These are phyloP conservation scores for Passiflora organensis DNA, from an alignment of 345 rosid genomes.

Conservation along the genomic window DNA sequence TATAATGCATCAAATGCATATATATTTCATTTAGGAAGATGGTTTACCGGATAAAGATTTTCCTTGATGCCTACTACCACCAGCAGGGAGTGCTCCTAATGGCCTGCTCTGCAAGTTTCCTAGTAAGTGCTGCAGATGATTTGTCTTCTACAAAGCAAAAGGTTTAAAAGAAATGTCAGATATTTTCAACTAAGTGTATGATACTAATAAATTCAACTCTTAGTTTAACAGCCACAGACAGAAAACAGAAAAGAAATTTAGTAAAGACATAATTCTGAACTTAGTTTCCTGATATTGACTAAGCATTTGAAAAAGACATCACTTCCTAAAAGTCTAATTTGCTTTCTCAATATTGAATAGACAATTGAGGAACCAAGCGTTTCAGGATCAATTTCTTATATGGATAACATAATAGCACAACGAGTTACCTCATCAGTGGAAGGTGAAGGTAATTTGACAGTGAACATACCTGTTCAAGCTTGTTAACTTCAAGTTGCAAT, in stretches of 20 bases:
- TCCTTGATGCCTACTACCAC: slow-evolving; percentile 12
- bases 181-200: too few relatives aligned
- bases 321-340: slow-evolving; percentile 12
- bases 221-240: not conserved
- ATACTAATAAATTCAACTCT: not conserved
- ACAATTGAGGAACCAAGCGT: too few relatives aligned
- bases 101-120: slow-evolving; percentile 26
- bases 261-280: not conserved
- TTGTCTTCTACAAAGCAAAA: slow-evolving; percentile 35
- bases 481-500: slow-evolving; percentile 35
- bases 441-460: not conserved
- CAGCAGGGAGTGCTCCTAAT: slow-evolving; percentile 13
- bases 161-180: not conserved
- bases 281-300: not conserved
- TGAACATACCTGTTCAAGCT: slow-evolving; percentile 44
- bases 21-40: slow-evolving; percentile 8
- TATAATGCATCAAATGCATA: not conserved
- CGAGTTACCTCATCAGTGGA: too few relatives aligned
- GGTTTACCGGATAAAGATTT: slow-evolving; percentile 25
- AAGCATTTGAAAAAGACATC: not conserved
- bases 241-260: not conserved
- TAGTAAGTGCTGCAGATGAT: slow-evolving; percentile 30
- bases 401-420: too few relatives aligned
- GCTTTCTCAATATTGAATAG: not conserved
- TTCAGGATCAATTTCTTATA: too few relatives aligned